These are phyloP conservation scores for Zygotorulaspora danielsina DNA, from an alignment of 805 yeast genomes.

Conservation along the genomic window DNA sequence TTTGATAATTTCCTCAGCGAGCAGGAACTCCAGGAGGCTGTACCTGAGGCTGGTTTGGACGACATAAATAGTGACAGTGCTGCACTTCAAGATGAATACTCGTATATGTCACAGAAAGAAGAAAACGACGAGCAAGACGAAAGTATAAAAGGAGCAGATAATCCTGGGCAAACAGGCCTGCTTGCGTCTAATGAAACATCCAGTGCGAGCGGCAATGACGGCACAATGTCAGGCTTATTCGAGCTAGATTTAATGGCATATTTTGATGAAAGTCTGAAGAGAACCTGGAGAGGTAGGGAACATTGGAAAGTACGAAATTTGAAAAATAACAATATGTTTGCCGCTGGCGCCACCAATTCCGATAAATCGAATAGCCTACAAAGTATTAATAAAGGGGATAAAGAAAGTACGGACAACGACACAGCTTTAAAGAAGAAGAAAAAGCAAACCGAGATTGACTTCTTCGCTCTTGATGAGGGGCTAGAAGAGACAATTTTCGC, in stretches of 20 bases:
- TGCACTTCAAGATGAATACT: constrained; percentile 3
- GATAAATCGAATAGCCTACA: constrained; percentile 9
- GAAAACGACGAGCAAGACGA: constrained; percentile 20
- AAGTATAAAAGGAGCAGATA: constrained; percentile 10
- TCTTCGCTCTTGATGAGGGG: constrained; percentile 37
- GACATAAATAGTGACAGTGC: constrained; percentile 15
- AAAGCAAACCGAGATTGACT: constrained; percentile 42
- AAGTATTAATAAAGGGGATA: neutral
- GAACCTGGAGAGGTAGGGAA: constrained; percentile 87
- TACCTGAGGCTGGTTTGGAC: constrained; percentile 31
- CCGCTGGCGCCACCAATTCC: constrained; percentile 1
- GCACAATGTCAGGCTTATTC: constrained; percentile 33
- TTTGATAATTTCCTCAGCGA: constrained; percentile 31
- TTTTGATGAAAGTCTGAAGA: constrained; percentile 66
- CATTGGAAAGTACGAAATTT: constrained; percentile 80
- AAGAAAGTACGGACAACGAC: constrained; percentile 6
- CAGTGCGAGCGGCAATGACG: constrained; percentile 14
- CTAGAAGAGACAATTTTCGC: constrained; percentile 42
- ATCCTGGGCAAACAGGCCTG: neutral
- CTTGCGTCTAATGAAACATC: constrained; percentile 7
- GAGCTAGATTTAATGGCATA: constrained; percentile 71
- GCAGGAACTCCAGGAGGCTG: constrained; percentile 29
- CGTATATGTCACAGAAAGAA: constrained; percentile 4
- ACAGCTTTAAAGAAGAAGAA: constrained; percentile 32
- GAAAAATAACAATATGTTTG: constrained; percentile 35